These are phyloP conservation scores for Articulospora tetracladia DNA, from an alignment of 495 filamentous ascomycete genomes.

Conservation along the genomic window DNA sequence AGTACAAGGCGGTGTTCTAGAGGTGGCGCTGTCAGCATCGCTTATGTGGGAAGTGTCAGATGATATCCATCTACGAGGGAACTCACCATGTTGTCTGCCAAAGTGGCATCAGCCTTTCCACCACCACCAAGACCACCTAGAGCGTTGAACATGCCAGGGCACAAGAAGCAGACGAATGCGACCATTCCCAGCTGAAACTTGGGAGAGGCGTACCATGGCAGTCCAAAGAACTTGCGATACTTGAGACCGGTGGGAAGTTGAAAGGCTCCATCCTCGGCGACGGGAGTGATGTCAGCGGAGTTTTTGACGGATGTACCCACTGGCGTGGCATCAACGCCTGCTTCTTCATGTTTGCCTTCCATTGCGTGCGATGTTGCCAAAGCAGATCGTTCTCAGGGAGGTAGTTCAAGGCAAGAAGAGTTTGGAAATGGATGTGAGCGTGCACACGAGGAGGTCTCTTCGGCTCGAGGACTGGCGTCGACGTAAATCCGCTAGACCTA, in stretches of 20 bases:
- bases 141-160: constrained; percentile 77
- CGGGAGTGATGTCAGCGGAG: background rate
- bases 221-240: constrained; percentile 52
- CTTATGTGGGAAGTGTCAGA: background rate
- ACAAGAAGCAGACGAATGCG: constrained; percentile 84
- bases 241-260: constrained; percentile 60
- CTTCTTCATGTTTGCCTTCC: background rate
- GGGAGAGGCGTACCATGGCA: constrained; percentile 74
- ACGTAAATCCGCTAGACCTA: background rate
- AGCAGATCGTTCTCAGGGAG: no score
- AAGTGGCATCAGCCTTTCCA: constrained; percentile 59
- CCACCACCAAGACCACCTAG: constrained; percentile 70
- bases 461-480: background rate
- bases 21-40: background rate
- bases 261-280: background rate
- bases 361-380: background rate
- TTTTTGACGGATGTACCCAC: background rate
- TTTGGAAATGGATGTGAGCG: background rate
- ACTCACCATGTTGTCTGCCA: constrained; percentile 57
- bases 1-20: constrained; percentile 62
- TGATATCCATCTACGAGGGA: background rate
- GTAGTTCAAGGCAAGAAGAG: no score
- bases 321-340: background rate
- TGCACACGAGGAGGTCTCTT: background rate
- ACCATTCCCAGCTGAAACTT: constrained; percentile 71